These are phyloP conservation scores for Eucalyptus melliodora DNA, from an alignment of 345 rosid species.

Conservation along the genomic window DNA sequence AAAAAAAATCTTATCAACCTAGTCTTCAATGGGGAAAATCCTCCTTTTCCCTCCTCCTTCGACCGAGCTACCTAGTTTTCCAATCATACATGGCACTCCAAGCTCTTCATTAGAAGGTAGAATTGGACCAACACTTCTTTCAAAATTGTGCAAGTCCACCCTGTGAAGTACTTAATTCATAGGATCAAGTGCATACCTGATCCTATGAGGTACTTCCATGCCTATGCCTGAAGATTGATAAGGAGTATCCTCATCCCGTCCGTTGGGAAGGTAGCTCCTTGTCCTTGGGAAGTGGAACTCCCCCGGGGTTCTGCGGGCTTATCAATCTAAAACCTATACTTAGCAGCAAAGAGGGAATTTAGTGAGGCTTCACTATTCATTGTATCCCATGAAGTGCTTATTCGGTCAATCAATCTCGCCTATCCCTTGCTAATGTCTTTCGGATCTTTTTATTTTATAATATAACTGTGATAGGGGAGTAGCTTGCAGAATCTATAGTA, in stretches of 20 bases:
- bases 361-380: background rate
- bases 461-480: background rate
- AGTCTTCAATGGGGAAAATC: background rate
- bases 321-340: background rate
- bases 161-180: background rate
- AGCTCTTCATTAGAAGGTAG: background rate
- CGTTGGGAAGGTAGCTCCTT: background rate
- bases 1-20: background rate
- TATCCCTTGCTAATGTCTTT: background rate
- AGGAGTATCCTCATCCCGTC: background rate
- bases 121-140: background rate
- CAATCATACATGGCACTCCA: background rate
- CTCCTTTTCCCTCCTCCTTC: background rate
- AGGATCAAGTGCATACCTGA: background rate
- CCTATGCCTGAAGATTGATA: background rate
- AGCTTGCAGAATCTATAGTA: background rate
- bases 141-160: background rate
- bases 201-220: background rate
- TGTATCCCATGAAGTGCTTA: background rate
- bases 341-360: background rate
- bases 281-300: background rate
- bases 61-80: background rate
- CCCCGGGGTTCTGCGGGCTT: background rate
- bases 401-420: background rate
- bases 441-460: background rate